Evolutionary conservation across 176 grass and related monocot genomes (phyloP).

Genomic region (Neostapfia colusana): DNA sequence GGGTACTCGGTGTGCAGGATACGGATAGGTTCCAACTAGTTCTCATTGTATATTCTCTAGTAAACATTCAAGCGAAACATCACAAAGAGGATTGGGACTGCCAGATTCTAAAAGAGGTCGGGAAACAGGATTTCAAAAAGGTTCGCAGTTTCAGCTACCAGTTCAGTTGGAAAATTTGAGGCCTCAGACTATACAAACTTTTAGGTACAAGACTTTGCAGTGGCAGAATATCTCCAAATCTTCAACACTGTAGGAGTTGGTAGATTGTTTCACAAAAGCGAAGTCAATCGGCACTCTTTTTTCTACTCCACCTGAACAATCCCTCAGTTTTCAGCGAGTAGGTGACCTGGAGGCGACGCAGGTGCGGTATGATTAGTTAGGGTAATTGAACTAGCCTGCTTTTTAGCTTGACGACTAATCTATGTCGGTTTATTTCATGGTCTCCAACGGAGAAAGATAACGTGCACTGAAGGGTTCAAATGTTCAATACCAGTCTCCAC

Average conservation of each 20-base stretch:
- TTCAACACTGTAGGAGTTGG: slow-evolving; percentile 20
- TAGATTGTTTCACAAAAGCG: slow-evolving; percentile 40
- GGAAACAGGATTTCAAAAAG: slow-evolving; percentile 21
- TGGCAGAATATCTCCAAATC: neutral
- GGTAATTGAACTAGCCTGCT: slow-evolving; percentile 30
- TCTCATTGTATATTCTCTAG: no score
- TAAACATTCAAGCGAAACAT: no score
- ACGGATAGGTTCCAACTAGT: no score
- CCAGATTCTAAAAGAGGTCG: slow-evolving; percentile 15
- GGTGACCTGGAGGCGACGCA: slow-evolving; percentile 47
- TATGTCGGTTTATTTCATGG: neutral
- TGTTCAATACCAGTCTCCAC: neutral
- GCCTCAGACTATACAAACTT: neutral
- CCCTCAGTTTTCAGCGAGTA: slow-evolving; percentile 35
- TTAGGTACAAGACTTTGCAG: neutral
- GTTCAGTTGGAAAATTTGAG: slow-evolving; percentile 10
- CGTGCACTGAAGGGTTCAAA: neutral
- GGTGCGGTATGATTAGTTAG: slow-evolving; percentile 41
- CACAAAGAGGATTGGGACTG: no score
- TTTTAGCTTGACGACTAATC: slow-evolving; percentile 24
- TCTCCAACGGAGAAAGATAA: no score
- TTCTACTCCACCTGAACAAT: slow-evolving; percentile 41
- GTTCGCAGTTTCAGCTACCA: neutral
- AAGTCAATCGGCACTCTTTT: neutral
- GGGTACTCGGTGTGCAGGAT: no score